Conservation (phyloP, 2,329 filamentous ascomycete species). For the Trichoderma polysporum region DNA sequence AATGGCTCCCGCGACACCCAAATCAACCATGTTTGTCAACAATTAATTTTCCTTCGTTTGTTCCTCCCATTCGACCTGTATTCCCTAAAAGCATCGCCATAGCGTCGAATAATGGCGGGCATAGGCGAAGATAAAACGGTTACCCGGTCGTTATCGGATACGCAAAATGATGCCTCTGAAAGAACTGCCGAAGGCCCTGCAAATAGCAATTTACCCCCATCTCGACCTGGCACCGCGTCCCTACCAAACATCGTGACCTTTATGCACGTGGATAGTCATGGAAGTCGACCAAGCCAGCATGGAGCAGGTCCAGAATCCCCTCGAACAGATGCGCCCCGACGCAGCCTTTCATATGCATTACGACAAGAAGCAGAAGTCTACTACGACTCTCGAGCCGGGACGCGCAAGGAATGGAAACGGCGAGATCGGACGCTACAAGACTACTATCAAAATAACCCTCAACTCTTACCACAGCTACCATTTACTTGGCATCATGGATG, state of each 20-base stretch:
- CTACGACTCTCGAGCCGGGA: constrained; percentile 43
- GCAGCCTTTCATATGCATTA: constrained; percentile 38
- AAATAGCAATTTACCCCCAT: not conserved
- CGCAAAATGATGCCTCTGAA: not conserved
- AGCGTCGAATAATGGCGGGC: constrained; percentile 8
- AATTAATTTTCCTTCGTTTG: not conserved
- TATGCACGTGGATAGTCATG: not conserved
- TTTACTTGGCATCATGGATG: constrained; percentile 44
- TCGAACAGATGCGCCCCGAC: constrained; percentile 28
- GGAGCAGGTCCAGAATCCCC: not conserved
- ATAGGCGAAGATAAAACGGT: not conserved
- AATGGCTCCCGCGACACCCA: constrained; percentile 1
- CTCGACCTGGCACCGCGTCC: not conserved
- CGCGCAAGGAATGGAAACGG: constrained; percentile 36
- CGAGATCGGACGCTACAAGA: constrained; percentile 39
- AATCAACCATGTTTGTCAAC: not conserved
- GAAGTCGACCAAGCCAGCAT: not conserved
- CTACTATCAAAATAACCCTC: constrained; percentile 41
- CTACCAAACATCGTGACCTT: not conserved
- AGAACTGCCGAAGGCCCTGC: not conserved
- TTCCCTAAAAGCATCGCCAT: not conserved
- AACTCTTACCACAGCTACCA: constrained; percentile 41
- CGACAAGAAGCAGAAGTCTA: constrained; percentile 38
- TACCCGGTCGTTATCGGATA: not conserved
- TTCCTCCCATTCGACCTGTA: not conserved